Evolutionary conservation across 2,329 filamentous ascomycete genomes (phyloP).

Genomic region (Ophiostoma tasmaniense): DNA sequence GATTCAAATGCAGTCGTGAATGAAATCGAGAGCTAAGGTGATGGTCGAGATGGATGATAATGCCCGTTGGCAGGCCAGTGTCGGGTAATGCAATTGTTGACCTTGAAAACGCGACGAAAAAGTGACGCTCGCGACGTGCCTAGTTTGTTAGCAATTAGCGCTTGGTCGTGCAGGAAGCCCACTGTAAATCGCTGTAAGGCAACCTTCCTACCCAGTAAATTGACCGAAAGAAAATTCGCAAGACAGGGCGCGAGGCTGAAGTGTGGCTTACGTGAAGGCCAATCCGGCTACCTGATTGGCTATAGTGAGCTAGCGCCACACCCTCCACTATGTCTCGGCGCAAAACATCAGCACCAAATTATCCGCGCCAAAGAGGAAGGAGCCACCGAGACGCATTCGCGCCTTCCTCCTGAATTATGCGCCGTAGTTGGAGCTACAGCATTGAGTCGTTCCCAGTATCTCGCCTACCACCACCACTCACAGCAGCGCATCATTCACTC

Average conservation of each 20-base stretch:
- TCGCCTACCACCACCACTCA: not conserved
- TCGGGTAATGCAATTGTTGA: not conserved
- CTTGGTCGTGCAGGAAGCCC: not conserved
- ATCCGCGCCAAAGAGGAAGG: slow-evolving; percentile 4
- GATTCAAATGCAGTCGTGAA: no score
- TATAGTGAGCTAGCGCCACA: slow-evolving; percentile 14
- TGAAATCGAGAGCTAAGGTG: not conserved
- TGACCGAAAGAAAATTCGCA: not conserved
- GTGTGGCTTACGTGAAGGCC: slow-evolving; percentile 17
- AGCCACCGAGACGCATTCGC: slow-evolving; percentile 9
- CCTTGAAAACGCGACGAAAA: slow-evolving; percentile 7
- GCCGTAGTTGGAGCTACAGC: not conserved
- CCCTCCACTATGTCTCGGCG: slow-evolving; percentile 6
- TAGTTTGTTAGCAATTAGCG: not conserved
- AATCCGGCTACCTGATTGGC: slow-evolving; percentile 1
- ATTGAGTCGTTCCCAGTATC: not conserved
- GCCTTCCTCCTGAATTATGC: slow-evolving; percentile 10
- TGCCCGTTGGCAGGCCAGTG: not conserved
- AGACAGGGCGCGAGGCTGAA: slow-evolving; percentile 20
- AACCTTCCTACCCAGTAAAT: not conserved
- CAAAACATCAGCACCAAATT: not conserved
- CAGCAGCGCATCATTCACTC: not conserved
- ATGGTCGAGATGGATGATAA: not conserved
- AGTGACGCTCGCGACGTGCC: slow-evolving; percentile 14
- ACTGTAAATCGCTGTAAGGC: not conserved